A percentile compares a stretch with the other conserved stretches of the same genome.
Conservation (phyloP, 257 asterid species). For the Sherardia arvensis region DNA sequence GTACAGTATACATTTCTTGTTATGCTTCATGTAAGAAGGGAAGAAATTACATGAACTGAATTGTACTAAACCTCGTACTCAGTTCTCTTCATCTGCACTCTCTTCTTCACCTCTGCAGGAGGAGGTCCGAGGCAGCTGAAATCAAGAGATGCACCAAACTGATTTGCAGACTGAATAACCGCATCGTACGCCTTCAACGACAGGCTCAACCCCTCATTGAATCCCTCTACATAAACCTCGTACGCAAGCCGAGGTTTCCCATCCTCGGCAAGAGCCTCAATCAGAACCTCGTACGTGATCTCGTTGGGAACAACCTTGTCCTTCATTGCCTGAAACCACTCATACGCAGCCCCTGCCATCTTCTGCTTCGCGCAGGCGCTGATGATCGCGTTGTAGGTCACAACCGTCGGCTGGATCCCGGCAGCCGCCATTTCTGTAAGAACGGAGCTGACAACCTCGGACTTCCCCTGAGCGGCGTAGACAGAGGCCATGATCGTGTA, state of each 20-base stretch:
- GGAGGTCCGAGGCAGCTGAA: slow-evolving; percentile 44
- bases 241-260: slow-evolving; percentile 86
- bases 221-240: slow-evolving; percentile 58
- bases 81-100: slow-evolving; percentile 20
- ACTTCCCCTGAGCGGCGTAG: slow-evolving; percentile 52
- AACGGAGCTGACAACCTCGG: slow-evolving; percentile 45
- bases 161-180: slow-evolving; percentile 31
- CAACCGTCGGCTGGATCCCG: slow-evolving; percentile 70
- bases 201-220: slow-evolving; percentile 53
- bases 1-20: slow-evolving; percentile 24
- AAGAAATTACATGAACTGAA: slow-evolving; percentile 50
- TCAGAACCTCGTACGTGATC: slow-evolving; percentile 63
- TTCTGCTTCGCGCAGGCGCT: slow-evolving; percentile 49
- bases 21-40: no score
- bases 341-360: slow-evolving; percentile 49
- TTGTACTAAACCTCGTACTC: slow-evolving; percentile 25
- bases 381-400: slow-evolving; percentile 84
- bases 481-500: slow-evolving; percentile 92
- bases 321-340: slow-evolving; percentile 76
- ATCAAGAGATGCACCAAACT: slow-evolving; percentile 49
- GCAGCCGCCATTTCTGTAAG: slow-evolving; percentile 48
- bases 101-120: slow-evolving; percentile 44
- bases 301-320: slow-evolving; percentile 52
- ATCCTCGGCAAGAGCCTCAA: slow-evolving; percentile 63
- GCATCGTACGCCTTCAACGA: slow-evolving; percentile 72